Conservation (phyloP, 257 asterid genomes). For the Solanum pennellii region DNA sequence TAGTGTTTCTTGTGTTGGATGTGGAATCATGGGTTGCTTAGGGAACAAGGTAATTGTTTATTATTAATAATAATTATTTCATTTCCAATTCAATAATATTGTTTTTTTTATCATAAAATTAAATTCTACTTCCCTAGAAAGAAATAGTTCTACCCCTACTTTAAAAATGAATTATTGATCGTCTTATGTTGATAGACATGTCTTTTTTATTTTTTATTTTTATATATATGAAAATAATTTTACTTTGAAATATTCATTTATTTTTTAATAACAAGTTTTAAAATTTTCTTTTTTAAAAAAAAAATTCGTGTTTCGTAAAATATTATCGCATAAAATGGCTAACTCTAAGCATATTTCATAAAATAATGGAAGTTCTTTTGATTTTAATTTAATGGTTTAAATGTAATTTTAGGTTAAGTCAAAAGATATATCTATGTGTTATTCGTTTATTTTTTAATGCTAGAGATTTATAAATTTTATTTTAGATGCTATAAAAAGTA, state of each 20-base stretch:
- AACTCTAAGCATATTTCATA: background rate
- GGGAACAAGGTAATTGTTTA: slow-evolving; percentile 43
- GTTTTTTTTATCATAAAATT: too few species aligned
- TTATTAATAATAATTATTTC: background rate
- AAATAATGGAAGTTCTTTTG: background rate
- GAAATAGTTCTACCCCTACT: background rate
- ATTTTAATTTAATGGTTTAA: background rate
- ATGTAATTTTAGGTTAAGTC: too few species aligned
- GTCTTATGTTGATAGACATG: background rate
- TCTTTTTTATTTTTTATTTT: background rate
- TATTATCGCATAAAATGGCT: background rate
- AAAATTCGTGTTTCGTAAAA: background rate
- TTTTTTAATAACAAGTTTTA: background rate
- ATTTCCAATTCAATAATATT: background rate
- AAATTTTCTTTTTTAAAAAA: background rate
- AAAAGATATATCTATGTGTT: too few species aligned
- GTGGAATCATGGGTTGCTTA: slow-evolving; percentile 59
- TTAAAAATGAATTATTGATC: too few species aligned
- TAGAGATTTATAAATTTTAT: too few species aligned
- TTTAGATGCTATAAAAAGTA: too few species aligned
- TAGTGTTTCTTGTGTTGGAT: slow-evolving; percentile 53
- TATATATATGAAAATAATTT: background rate
- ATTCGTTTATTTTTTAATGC: too few species aligned
- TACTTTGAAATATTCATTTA: background rate
- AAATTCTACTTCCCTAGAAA: background rate